A percentile compares a stretch with the other conserved stretches of the same genome.
phyloP scores from a whole-genome alignment of 352 stramenopile species.

The Globisporangium paddicum region DNA sequence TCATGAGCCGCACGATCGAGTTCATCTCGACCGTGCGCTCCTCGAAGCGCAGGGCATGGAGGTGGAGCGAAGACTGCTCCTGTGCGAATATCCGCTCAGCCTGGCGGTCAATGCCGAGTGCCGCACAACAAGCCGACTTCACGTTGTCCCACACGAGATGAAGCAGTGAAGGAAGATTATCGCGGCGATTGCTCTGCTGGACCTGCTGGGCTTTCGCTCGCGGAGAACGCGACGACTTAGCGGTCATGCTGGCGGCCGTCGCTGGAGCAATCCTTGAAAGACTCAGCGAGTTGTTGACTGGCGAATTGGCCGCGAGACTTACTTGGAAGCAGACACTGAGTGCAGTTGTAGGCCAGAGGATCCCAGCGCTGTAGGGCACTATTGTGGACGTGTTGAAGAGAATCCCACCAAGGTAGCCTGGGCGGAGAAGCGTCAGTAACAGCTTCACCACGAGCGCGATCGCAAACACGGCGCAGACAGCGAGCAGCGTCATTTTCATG shows the following conservation, averaged over 20 bases:
- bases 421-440: slow-evolving; percentile 2
- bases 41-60: slow-evolving; percentile 9
- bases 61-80: slow-evolving; percentile 2
- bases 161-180: background rate
- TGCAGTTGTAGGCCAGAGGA: slow-evolving; percentile 14
- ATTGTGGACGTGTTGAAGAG: slow-evolving; percentile 10
- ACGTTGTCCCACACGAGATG: background rate
- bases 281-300: background rate
- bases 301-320: background rate
- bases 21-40: slow-evolving; percentile 16
- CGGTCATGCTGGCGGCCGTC: background rate
- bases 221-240: background rate
- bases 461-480: slow-evolving; percentile 3
- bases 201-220: background rate
- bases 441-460: slow-evolving; percentile 5
- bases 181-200: background rate
- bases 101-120: slow-evolving; percentile 4
- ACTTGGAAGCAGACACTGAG: slow-evolving; percentile 8
- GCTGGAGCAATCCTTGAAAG: background rate
- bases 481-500: slow-evolving; percentile 18
- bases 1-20: slow-evolving; percentile 32
- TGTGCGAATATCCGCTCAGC: slow-evolving; percentile 2
- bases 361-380: slow-evolving; percentile 12
- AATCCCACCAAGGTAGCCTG: background rate
- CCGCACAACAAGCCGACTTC: background rate